Evolutionary conservation across 2,329 filamentous ascomycete genomes (phyloP).

Genomic region (Alternaria solani): DNA sequence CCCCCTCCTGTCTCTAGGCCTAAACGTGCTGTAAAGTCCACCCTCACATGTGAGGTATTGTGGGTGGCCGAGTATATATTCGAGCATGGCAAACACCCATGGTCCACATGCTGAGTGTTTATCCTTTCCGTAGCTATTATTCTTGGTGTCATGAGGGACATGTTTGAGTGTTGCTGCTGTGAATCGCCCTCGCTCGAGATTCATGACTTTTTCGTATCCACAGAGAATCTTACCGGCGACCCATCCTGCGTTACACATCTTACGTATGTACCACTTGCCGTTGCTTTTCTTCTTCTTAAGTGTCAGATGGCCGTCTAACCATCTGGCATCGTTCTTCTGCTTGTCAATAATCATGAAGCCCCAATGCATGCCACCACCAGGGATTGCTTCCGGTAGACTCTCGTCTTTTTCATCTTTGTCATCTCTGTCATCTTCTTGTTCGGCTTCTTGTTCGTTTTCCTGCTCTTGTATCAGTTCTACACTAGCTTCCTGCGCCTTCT

Average conservation of each 20-base stretch:
- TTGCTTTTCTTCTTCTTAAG: not conserved
- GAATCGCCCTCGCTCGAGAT: not conserved
- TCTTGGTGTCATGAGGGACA: not conserved
- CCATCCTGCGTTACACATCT: not conserved
- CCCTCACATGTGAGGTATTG: not conserved
- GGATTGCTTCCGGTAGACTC: not conserved
- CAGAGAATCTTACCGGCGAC: not conserved
- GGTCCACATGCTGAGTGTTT: not conserved
- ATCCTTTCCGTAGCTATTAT: not conserved
- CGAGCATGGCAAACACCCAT: not conserved
- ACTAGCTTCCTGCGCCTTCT: too few species aligned
- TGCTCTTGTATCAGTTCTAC: too few species aligned
- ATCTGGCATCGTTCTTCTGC: not conserved
- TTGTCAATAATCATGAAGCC: constrained; percentile 9
- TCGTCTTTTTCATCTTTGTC: too few species aligned
- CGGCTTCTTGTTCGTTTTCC: too few species aligned
- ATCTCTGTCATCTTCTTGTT: too few species aligned
- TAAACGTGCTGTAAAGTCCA: not conserved
- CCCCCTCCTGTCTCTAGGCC: not conserved
- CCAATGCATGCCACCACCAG: not conserved
- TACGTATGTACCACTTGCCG: not conserved
- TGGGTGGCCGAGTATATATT: not conserved
- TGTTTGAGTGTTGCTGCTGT: not conserved
- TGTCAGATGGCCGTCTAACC: not conserved
- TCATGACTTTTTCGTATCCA: not conserved